Percentiles rank a stretch among this genome's conserved stretches.
These are phyloP conservation scores for Penicillium canariense DNA, from an alignment of 495 filamentous ascomycete genomes.

Conservation along the genomic window DNA sequence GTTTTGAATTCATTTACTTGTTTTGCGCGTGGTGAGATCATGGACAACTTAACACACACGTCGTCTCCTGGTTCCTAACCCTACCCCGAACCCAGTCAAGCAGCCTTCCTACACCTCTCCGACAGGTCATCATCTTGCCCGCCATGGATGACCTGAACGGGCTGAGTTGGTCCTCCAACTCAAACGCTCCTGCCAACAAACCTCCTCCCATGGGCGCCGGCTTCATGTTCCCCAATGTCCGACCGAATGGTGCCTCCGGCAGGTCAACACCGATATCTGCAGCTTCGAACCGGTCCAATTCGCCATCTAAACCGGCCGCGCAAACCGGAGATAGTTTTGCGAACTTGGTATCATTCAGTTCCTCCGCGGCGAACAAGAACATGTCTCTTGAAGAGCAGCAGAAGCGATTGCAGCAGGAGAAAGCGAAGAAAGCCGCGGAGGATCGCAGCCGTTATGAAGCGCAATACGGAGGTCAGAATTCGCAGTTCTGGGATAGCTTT, in stretches of 20 bases:
- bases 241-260: slow-evolving; percentile 60
- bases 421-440: slow-evolving; percentile 70
- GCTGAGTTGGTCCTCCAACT: slow-evolving; percentile 51
- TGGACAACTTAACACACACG: slow-evolving; percentile 1
- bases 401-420: slow-evolving; percentile 74
- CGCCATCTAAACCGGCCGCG: slow-evolving; percentile 56
- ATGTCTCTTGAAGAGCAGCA: slow-evolving; percentile 83
- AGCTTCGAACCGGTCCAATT: slow-evolving; percentile 49
- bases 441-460: slow-evolving; percentile 63
- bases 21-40: slow-evolving; percentile 14
- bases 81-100: background rate
- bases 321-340: slow-evolving; percentile 83
- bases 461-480: slow-evolving; percentile 65
- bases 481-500: slow-evolving; percentile 69
- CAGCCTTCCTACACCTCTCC: background rate
- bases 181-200: slow-evolving; percentile 38
- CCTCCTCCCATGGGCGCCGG: slow-evolving; percentile 51
- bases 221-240: slow-evolving; percentile 57
- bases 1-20: slow-evolving; percentile 8
- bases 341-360: slow-evolving; percentile 74
- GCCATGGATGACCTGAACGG: slow-evolving; percentile 59
- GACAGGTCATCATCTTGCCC: slow-evolving; percentile 10
- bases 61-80: background rate
- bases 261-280: slow-evolving; percentile 65
- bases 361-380: slow-evolving; percentile 62